Conservation (phyloP, 345 rosid genomes). For the Reutealis trisperma region DNA sequence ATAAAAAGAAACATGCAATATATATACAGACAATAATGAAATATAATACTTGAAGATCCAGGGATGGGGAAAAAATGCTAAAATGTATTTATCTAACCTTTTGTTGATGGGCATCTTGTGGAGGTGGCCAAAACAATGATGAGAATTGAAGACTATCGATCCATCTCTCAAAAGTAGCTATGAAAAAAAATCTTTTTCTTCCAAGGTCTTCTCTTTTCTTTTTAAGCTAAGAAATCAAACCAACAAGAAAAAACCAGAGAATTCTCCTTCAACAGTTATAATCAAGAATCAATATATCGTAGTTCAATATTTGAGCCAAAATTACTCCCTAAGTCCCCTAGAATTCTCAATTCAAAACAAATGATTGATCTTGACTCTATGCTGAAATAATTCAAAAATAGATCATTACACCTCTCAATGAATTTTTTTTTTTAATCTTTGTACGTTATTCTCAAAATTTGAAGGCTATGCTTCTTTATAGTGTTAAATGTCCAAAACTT, state of each 20-base stretch:
- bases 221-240: not conserved
- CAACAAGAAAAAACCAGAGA: not conserved
- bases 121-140: conserved; percentile 74
- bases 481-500: not conserved
- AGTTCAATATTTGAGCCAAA: conserved; percentile 46
- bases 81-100: conserved; percentile 40
- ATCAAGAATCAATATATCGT: conserved; percentile 49
- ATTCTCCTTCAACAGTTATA: conserved; percentile 27
- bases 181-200: conserved; percentile 13
- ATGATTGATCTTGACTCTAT: not conserved
- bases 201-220: conserved; percentile 1
- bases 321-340: conserved; percentile 9
- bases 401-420: not conserved
- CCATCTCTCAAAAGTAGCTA: conserved; percentile 91
- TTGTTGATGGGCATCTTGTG: too few relatives aligned
- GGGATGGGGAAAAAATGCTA: not conserved
- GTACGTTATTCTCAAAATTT: not conserved
- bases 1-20: not conserved
- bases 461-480: not conserved
- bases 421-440: not conserved
- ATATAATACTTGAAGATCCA: not conserved
- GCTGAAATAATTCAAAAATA: not conserved
- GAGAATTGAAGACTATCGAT: conserved; percentile 88
- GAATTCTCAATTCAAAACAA: conserved; percentile 4
- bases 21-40: not conserved